Base-by-base conservation (phyloP, 31 red algal species). In the Asparagopsis taxiformis region DNA sequence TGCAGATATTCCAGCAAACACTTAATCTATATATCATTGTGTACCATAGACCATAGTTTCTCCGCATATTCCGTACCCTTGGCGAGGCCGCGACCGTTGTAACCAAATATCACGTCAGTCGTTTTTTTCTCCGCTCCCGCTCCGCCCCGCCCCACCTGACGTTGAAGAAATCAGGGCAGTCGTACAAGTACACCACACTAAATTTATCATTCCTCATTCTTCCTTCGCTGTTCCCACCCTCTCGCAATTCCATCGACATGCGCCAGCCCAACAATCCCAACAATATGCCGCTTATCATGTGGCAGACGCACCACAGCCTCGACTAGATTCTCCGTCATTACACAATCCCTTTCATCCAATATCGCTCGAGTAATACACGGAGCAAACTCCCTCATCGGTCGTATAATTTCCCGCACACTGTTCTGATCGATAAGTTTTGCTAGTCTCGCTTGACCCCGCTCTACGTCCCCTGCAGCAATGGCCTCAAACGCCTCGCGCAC, bases 271-370 rank as follows among this genome's bases (percentile, higher is more conserved):
- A 78, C 74, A 37, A 78, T 34, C 20, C 32, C 74, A 22, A 78
- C 74, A 38, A 78, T 65, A 31, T 37, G 33, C 30, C 49, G 64
- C 58, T 66, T 78, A 3, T 66, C 60, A 30, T 64, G 23, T 1
- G 46, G 60, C 48, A 78, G 54, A 8, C 65, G 25, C 21, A 65
- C 49, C 11, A 35, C 59, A 21, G 59, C 58, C 9, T 51, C 37
- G 38, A 78, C 65, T 31, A 78, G 56, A 31, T 78, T 78, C 22
- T 66, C 60, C 0, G 60, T 30, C 74, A 78, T 78, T 26, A 78
- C 60, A 9, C 64, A 58, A 63, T 78, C 74, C 9, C 74, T 41
- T 36, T 78, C 74, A 24, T 78, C 43, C 48, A 78, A 32, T 41
- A 78, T 78, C 17, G 74, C 74, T 13, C 55, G 41, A 7, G 74